Evolutionary conservation across 805 yeast species (phyloP), one percentile per base, ranked within the genome.

Genomic region (Candida broadrunensis): DNA sequence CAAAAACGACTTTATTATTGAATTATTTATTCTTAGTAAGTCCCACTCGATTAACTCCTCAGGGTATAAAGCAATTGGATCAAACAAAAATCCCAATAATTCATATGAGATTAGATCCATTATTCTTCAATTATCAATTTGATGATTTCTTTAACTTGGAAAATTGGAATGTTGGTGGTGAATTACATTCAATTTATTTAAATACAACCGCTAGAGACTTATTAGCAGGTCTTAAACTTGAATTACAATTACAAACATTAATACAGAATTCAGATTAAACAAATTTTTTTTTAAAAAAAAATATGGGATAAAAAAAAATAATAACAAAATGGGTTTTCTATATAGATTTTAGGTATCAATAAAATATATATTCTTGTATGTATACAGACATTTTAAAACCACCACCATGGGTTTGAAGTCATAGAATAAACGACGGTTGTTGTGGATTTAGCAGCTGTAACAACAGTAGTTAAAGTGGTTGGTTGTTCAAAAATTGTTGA

Each of bases 31-130:
- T 78, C 56, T 51, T 79, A 20, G 73, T 73, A 5, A 62, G 77
- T 7, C 77, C 81, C 2, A 60, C 65, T 9, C 65, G 69, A 0
- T 58, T 77, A 37, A 75, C 83, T 0, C 54, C 62, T 29, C 78
- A 73, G 42, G 83, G 77, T 0, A 54, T 65, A 36, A 52, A 52
- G 6, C 73, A 72, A 37, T 61, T 77, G 44, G 75, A 77, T 45
- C 57, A 62, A n/a, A 58, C 73, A 27, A 49, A 58, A 14, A 57
- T 73, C 36, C 81, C 83, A 2, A 52, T 77, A 45, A 59, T 77
- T 2, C 74, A 67, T 47, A 54, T 70, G 3, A 67, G 67, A 29
- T 50, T 76, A 37, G 48, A 67, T 1, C 65, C 71, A n/a, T 54
- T 67, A 24, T 8, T 5, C 41, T 41, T 20, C 44, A 62, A 16